Percentiles rank a stretch among this genome's conserved stretches.
phyloP scores from a whole-genome alignment of 768 basidiomycete genomes.

The Lepiota brunneoincarnata region DNA sequence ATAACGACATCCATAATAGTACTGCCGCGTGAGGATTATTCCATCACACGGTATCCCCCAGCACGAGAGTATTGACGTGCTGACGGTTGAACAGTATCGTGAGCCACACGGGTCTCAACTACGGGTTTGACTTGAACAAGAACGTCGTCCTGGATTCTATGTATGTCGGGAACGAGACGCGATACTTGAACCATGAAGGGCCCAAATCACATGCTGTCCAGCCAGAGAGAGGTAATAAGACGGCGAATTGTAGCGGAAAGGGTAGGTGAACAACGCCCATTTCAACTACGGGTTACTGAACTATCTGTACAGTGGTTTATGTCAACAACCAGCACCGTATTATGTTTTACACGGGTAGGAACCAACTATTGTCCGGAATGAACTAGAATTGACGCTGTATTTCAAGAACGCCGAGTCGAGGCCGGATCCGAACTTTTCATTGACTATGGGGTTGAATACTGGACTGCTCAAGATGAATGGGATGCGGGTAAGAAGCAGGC shows the following conservation, averaged over 20 bases:
- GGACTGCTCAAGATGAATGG: background rate
- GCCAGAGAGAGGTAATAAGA: constrained; percentile 29
- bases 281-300: background rate
- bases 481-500: background rate
- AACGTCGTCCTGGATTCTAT: constrained; percentile 51
- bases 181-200: constrained; percentile 63
- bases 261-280: constrained; percentile 6
- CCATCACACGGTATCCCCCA: no score
- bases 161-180: constrained; percentile 56
- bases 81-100: constrained; percentile 31
- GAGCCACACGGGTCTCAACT: constrained; percentile 51
- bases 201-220: constrained; percentile 21
- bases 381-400: background rate
- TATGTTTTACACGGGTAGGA: constrained; percentile 49
- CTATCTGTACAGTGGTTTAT: constrained; percentile 1
- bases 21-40: constrained; percentile 48
- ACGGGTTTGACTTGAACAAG: constrained; percentile 55
- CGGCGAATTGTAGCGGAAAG: background rate
- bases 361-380: background rate
- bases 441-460: constrained; percentile 43
- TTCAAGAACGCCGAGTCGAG: constrained; percentile 34
- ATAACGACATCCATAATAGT: constrained; percentile 47
- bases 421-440: constrained; percentile 52
- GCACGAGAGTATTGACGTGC: background rate
- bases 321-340: constrained; percentile 9